phyloP scores from a whole-genome alignment of 148 eudicot genomes.

The Agrostemma githago region DNA sequence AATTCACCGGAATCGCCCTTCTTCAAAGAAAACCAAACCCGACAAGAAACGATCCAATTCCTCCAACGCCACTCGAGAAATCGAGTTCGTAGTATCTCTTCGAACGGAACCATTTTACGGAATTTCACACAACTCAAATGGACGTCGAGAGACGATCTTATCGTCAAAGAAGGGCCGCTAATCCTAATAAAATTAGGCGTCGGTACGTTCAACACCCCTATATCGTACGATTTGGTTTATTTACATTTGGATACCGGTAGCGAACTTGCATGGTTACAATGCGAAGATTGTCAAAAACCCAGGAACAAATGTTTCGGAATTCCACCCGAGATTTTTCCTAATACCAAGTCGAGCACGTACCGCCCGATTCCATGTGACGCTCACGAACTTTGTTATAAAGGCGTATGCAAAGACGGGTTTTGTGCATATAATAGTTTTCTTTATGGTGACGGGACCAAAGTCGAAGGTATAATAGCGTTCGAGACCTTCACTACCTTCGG shows the following conservation, averaged over 20 bases:
- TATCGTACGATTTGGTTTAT: neutral
- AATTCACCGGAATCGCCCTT: neutral
- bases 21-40: neutral
- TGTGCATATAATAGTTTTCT: neutral
- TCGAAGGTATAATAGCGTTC: neutral
- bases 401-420: neutral
- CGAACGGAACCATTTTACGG: no score
- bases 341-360: neutral
- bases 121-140: no score
- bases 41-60: neutral
- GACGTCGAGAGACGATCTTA: neutral
- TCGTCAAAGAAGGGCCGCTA: neutral
- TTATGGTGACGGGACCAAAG: neutral
- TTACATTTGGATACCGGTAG: neutral
- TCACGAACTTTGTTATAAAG: neutral
- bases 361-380: neutral
- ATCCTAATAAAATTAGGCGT: neutral
- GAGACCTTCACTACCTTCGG: slow-evolving; percentile 13
- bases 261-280: neutral
- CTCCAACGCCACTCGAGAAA: neutral
- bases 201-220: neutral
- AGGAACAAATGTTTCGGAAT: neutral
- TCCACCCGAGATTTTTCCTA: neutral
- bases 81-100: neutral
- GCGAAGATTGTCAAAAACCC: neutral